These are phyloP conservation scores for Starmerella etchellsii DNA, from an alignment of 805 yeast species.

Conservation along the genomic window DNA sequence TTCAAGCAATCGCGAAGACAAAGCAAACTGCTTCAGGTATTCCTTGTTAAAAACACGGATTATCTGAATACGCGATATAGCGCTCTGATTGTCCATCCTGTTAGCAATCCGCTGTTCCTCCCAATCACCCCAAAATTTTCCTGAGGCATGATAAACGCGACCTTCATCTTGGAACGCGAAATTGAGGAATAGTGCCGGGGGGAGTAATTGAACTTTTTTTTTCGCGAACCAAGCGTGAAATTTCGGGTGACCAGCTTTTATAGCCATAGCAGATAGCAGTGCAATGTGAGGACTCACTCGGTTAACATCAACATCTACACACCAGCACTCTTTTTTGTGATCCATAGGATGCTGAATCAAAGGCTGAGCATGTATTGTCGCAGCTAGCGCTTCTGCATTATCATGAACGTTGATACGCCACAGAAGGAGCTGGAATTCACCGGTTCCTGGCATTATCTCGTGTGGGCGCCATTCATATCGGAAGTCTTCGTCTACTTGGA, in stretches of 20 bases:
- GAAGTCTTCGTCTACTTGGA: constrained; percentile 14
- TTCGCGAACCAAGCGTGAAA: constrained; percentile 10
- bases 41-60: constrained; percentile 10
- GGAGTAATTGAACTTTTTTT: not conserved
- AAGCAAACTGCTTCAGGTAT: constrained; percentile 4
- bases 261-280: constrained; percentile 21
- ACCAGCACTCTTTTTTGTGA: constrained; percentile 15
- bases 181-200: constrained; percentile 12
- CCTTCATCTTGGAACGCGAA: constrained; percentile 21
- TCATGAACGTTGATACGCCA: constrained; percentile 15
- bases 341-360: constrained; percentile 20
- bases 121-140: constrained; percentile 19
- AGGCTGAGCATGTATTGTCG: constrained; percentile 11
- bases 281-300: constrained; percentile 19
- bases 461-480: constrained; percentile 19
- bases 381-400: constrained; percentile 14
- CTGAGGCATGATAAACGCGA: constrained; percentile 10
- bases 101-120: constrained; percentile 7
- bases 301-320: constrained; percentile 21
- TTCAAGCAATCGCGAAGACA: constrained; percentile 6
- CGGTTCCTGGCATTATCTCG: constrained; percentile 5
- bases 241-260: constrained; percentile 11
- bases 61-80: not conserved
- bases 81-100: not conserved
- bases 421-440: constrained; percentile 12